phyloP scores from a whole-genome alignment of 148 eudicot species.

The Silene uniflora region DNA sequence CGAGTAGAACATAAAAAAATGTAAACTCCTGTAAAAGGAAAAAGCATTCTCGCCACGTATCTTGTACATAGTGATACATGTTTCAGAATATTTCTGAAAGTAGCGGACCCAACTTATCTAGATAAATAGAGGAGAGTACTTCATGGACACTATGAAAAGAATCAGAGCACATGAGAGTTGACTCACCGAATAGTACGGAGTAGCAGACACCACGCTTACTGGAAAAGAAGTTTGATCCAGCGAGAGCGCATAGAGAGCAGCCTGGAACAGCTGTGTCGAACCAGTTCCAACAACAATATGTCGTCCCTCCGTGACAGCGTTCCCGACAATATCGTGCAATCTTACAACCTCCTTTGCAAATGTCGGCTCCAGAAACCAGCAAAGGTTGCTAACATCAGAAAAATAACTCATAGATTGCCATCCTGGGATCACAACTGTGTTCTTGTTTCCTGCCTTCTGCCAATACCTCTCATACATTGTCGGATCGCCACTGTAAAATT shows the following conservation, averaged over 20 bases:
- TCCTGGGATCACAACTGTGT: constrained; percentile 61
- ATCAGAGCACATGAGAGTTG: constrained; percentile 12
- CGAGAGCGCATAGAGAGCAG: constrained; percentile 76
- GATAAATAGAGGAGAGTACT: background rate
- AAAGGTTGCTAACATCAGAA: constrained; percentile 59
- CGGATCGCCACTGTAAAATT: constrained; percentile 76
- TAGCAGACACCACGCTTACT: constrained; percentile 78
- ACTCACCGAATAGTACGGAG: constrained; percentile 89
- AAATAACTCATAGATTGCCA: constrained; percentile 89
- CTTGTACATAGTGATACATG: too few relatives aligned
- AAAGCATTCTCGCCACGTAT: too few relatives aligned
- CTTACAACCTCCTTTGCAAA: constrained; percentile 56
- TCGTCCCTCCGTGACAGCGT: constrained; percentile 64
- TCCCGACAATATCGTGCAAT: constrained; percentile 70
- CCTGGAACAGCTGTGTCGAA: constrained; percentile 85
- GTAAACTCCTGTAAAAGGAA: too few relatives aligned
- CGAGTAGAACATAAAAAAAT: too few relatives aligned
- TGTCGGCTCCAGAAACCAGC: constrained; percentile 89
- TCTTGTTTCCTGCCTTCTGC: constrained; percentile 59
- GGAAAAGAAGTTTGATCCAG: constrained; percentile 41
- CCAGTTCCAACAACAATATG: constrained; percentile 94
- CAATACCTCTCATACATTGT: constrained; percentile 90
- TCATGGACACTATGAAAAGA: constrained; percentile 1
- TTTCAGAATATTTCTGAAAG: background rate
- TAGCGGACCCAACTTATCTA: background rate